phyloP scores from a whole-genome alignment of 1,139 yeast genomes.

The Hansenula lynferdii region DNA sequence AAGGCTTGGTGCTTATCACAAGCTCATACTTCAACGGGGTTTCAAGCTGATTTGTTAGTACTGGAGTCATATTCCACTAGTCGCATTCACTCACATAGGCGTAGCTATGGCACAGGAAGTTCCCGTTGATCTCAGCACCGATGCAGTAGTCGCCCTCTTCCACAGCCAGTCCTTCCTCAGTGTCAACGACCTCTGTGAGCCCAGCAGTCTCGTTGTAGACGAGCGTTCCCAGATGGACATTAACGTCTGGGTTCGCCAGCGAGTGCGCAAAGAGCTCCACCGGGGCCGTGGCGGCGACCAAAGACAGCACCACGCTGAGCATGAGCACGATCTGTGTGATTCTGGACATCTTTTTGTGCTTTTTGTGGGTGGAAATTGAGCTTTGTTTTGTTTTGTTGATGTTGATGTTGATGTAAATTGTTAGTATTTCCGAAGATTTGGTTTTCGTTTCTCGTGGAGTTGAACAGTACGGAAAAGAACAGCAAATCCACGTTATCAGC shows the following conservation, averaged over 20 bases:
- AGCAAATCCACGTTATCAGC: too few species aligned
- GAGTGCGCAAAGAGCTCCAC: slow-evolving; percentile 5
- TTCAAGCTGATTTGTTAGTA: slow-evolving; percentile 2
- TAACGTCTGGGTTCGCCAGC: neutral
- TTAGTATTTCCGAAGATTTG: too few species aligned
- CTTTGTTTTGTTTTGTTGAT: too few species aligned
- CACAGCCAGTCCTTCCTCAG: slow-evolving; percentile 2
- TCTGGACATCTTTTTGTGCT: too few species aligned
- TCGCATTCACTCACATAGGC: slow-evolving; percentile 1
- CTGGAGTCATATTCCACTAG: too few species aligned
- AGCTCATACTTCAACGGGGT: slow-evolving; percentile 11
- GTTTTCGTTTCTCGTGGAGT: too few species aligned
- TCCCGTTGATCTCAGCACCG: slow-evolving; percentile 14
- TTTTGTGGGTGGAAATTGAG: too few species aligned
- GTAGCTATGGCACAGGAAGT: slow-evolving; percentile 12
- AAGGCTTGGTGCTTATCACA: slow-evolving; percentile 7
- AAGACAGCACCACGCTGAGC: slow-evolving; percentile 1
- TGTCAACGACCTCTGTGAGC: slow-evolving; percentile 4
- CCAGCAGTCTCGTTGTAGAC: slow-evolving; percentile 4
- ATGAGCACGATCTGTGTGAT: neutral
- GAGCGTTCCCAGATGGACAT: slow-evolving; percentile 6
- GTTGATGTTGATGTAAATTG: too few species aligned
- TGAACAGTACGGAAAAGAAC: too few species aligned
- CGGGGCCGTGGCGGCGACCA: slow-evolving; percentile 1
- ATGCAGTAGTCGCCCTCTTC: slow-evolving; percentile 14